phyloP scores from a whole-genome alignment of 208 protist genomes.

The Trypanosoma conorhini region DNA sequence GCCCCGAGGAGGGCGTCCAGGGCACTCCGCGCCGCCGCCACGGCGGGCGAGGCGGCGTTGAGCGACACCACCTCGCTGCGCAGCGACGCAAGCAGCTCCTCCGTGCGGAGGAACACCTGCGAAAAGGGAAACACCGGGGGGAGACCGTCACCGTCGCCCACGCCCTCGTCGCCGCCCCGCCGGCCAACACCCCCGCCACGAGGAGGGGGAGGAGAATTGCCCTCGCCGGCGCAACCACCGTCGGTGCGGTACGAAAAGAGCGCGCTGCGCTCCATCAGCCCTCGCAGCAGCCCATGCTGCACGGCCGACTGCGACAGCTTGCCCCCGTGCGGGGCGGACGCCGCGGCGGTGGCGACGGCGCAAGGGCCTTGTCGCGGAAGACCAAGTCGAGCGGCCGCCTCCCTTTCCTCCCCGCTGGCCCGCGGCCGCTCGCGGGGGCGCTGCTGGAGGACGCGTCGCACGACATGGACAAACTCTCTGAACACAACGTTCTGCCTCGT shows the following conservation, averaged over 20 bases:
- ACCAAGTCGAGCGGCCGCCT: not conserved
- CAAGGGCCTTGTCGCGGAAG: too few relatives aligned
- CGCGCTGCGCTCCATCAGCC: constrained; percentile 47
- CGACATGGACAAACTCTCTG: constrained; percentile 13
- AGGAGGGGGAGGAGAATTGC: not conserved
- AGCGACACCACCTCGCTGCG: constrained; percentile 12
- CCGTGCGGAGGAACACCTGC: constrained; percentile 12
- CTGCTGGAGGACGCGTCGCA: constrained; percentile 13
- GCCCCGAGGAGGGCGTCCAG: constrained; percentile 23
- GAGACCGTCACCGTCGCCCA: not conserved
- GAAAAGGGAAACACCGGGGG: constrained; percentile 24
- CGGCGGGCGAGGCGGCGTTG: constrained; percentile 9
- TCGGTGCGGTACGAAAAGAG: constrained; percentile 30
- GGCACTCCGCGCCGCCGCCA: not conserved
- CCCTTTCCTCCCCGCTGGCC: not conserved
- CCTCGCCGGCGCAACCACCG: not conserved
- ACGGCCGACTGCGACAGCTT: constrained; percentile 24
- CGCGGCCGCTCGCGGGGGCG: not conserved
- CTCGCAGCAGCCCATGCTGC: constrained; percentile 50
- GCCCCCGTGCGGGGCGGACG: not conserved
- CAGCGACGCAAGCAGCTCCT: constrained; percentile 11
- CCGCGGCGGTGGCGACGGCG: not conserved
- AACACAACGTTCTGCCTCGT: constrained; percentile 23
- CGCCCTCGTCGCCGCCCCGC: not conserved
- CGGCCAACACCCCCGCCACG: not conserved